phyloP scores from a whole-genome alignment of 2,329 filamentous ascomycete genomes.

The Zalaria obscura region DNA sequence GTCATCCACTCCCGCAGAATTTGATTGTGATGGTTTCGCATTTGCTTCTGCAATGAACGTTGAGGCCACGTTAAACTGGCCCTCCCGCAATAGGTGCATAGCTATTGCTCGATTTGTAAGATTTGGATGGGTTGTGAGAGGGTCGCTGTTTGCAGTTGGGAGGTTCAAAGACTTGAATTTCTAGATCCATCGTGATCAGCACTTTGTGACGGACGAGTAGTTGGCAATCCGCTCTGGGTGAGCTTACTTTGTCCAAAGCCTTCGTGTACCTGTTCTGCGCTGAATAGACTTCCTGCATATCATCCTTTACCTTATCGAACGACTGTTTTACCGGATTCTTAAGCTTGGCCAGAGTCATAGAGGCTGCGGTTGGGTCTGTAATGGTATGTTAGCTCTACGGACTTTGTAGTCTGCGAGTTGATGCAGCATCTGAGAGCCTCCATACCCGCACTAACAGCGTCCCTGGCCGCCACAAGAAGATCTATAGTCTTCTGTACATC shows the following conservation, averaged over 20 bases:
- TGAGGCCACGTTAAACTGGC: slow-evolving; percentile 76
- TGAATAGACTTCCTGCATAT: slow-evolving; percentile 70
- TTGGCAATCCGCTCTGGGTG: neutral
- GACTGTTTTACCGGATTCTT: slow-evolving; percentile 73
- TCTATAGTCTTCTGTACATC: slow-evolving; percentile 78
- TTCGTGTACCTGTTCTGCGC: slow-evolving; percentile 75
- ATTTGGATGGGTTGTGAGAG: slow-evolving; percentile 57
- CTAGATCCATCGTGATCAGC: slow-evolving; percentile 18
- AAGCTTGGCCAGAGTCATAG: slow-evolving; percentile 64
- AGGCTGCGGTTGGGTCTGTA: slow-evolving; percentile 53
- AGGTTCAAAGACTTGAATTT: slow-evolving; percentile 55
- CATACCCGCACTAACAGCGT: slow-evolving; percentile 57
- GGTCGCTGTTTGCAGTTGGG: slow-evolving; percentile 67
- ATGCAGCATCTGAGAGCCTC: no score
- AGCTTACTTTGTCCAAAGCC: slow-evolving; percentile 60
- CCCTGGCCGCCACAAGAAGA: slow-evolving; percentile 57
- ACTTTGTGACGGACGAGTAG: neutral
- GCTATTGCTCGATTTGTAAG: slow-evolving; percentile 87
- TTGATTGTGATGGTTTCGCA: slow-evolving; percentile 2
- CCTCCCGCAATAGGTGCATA: slow-evolving; percentile 91
- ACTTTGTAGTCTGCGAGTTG: no score
- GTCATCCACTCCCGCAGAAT: slow-evolving; percentile 25
- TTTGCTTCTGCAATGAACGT: slow-evolving; percentile 55
- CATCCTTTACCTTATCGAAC: slow-evolving; percentile 66
- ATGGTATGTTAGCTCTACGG: slow-evolving; percentile 2